Evolutionary conservation across 352 stramenopile species (phyloP), one percentile per base, ranked within the genome.

Genomic region (Phytophthora pseudosyringae): DNA sequence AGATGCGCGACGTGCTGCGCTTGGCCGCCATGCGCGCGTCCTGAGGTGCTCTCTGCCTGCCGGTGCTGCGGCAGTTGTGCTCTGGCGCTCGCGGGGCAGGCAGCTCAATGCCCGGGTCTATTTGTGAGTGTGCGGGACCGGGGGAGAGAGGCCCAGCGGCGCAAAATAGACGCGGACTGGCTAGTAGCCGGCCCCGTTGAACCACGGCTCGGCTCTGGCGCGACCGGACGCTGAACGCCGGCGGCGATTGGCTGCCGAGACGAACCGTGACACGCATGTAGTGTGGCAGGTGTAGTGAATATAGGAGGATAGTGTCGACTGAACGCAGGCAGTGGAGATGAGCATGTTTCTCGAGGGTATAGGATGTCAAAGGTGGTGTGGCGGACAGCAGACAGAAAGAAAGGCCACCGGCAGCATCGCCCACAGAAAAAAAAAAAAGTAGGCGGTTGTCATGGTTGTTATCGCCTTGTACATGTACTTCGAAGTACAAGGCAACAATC

Each of bases 1-100:
- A 90, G 21, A 85, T 51, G 26, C 81, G 81, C 63, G 60, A 76
- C 38, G 55, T 62, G 44, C 53, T 74, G 45, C 65, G 65, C 65
- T 71, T 74, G 45, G 52, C 52, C 47, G 64, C 33, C 69, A 76
- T 76, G 35, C 46, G 36, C 32, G 28, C 28, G 40, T 56, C 49
- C 16, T 49, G 38, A 43, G 32, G 29, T 54, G 21, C 28, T 41
- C 38, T 48, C 32, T n/a, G 26, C 8, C n/a, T 56, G 32, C 8
- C 13, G 13, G n/a, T 29, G 26, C 6, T 47, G 12, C 45, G 45
- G 21, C 21, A 21, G 21, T 21, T 21, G 21, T 21, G 21, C 21
- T 21, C 21, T 21, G 21, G 21, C 21, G 21, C 21, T 21, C 21
- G 21, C 2, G 21, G 2, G 1, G 21, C 21, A 21, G 2, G 2